Conservation (phyloP, 495 filamentous ascomycete species). For the Friedmanniomyces simplex region DNA sequence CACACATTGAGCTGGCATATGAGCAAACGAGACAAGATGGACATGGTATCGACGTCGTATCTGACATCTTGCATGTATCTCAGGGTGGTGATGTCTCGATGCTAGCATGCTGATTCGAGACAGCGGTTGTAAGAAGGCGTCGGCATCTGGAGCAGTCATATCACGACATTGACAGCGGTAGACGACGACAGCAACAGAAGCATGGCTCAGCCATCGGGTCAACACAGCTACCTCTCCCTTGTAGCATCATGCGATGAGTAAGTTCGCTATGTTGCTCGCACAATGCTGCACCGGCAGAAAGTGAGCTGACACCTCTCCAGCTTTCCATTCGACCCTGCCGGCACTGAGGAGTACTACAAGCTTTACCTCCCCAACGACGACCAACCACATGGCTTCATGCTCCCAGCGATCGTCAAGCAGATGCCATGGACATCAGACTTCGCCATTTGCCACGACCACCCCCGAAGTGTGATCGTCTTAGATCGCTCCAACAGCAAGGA, state of each 20-base stretch:
- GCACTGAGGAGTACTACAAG: background rate
- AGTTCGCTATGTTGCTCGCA: background rate
- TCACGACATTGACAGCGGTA: too few species aligned
- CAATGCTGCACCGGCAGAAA: background rate
- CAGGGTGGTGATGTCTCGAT: too few species aligned
- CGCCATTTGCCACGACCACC: slow-evolving; percentile 24
- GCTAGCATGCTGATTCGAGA: too few species aligned
- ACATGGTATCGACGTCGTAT: too few species aligned
- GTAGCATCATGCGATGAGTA: slow-evolving; percentile 1
- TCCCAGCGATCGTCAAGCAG: slow-evolving; percentile 32
- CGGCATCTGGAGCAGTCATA: too few species aligned
- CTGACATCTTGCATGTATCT: too few species aligned
- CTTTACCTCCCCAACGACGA: slow-evolving; percentile 18
- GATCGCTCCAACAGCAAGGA: slow-evolving; percentile 24
- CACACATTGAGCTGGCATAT: too few species aligned
- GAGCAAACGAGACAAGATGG: too few species aligned
- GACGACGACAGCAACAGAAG: background rate
- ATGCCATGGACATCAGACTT: slow-evolving; percentile 40
- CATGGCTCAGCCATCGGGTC: background rate
- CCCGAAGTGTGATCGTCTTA: slow-evolving; percentile 30
- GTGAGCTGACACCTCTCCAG: background rate
- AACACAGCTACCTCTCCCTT: background rate
- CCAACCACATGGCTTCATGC: slow-evolving; percentile 35
- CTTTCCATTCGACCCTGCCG: slow-evolving; percentile 3
- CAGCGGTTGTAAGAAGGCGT: too few species aligned